Evolutionary conservation across 306 rosid genomes (phyloP).

Genomic region (Biancaea sappan): DNA sequence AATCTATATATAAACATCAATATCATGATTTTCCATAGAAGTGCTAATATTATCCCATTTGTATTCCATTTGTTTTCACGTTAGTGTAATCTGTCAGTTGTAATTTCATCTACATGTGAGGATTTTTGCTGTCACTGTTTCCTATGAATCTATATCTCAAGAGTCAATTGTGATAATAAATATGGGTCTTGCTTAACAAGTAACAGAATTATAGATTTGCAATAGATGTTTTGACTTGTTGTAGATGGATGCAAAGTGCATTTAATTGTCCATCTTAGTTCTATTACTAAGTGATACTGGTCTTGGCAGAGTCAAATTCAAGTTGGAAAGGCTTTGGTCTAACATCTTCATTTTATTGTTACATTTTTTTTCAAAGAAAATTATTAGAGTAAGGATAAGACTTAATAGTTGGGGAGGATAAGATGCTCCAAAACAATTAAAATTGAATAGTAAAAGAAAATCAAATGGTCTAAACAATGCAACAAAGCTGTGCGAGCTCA

Average conservation of each 20-base stretch:
- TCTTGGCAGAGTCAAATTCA: neutral
- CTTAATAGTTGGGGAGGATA: neutral
- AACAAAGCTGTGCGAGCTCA: neutral
- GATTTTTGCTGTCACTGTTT: constrained; percentile 8
- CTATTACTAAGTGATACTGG: neutral
- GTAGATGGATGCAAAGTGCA: neutral
- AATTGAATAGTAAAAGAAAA: neutral
- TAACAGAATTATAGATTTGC: neutral
- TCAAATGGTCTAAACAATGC: neutral
- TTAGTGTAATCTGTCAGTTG: constrained; percentile 3
- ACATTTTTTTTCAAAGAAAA: neutral
- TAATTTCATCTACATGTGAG: neutral
- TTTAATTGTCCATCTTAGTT: neutral
- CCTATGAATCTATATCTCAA: constrained; percentile 12
- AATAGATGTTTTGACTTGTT: constrained; percentile 5
- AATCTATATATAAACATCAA: no score
- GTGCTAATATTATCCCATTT: no score
- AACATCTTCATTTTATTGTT: neutral
- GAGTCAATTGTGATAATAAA: neutral
- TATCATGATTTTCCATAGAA: no score
- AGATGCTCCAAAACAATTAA: neutral
- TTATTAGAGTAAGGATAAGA: neutral
- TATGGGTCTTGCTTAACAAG: constrained; percentile 15
- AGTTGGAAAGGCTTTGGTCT: constrained; percentile 1
- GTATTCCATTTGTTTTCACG: neutral